These are phyloP conservation scores for Priceomyces haplophilus DNA, from an alignment of 805 yeast species.

Conservation along the genomic window DNA sequence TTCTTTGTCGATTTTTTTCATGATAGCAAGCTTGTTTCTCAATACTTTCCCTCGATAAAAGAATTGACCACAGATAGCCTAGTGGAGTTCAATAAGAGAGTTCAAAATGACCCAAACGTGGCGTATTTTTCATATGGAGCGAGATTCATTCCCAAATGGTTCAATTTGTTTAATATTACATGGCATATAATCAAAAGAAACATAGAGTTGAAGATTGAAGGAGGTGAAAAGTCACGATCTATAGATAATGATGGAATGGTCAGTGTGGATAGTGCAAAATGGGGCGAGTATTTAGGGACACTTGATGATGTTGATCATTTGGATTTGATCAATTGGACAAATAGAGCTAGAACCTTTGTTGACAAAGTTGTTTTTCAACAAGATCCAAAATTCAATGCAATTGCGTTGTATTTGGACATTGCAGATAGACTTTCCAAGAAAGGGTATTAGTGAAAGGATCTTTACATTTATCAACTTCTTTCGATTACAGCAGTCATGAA, in stretches of 20 bases:
- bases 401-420: slow-evolving; percentile 65
- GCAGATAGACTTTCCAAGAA: slow-evolving; percentile 58
- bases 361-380: slow-evolving; percentile 29
- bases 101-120: slow-evolving; percentile 58
- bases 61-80: slow-evolving; percentile 63
- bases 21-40: slow-evolving; percentile 15
- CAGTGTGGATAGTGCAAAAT: slow-evolving; percentile 68
- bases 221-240: slow-evolving; percentile 6
- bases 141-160: slow-evolving; percentile 57
- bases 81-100: slow-evolving; percentile 49
- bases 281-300: slow-evolving; percentile 86
- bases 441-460: slow-evolving; percentile 43
- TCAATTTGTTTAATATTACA: slow-evolving; percentile 57
- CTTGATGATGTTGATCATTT: slow-evolving; percentile 77
- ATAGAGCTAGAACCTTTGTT: slow-evolving; percentile 40
- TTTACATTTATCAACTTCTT: not conserved
- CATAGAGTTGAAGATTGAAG: slow-evolving; percentile 2
- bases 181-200: slow-evolving; percentile 53
- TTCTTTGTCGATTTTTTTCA: slow-evolving; percentile 42
- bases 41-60: slow-evolving; percentile 34
- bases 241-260: slow-evolving; percentile 81
- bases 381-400: slow-evolving; percentile 54
- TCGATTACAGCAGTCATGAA: no score
- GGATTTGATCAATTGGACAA: slow-evolving; percentile 83
- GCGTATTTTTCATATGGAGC: slow-evolving; percentile 85